Base-by-base conservation (phyloP, 768 basidiomycete genomes). In the Termitomyces titanicus region DNA sequence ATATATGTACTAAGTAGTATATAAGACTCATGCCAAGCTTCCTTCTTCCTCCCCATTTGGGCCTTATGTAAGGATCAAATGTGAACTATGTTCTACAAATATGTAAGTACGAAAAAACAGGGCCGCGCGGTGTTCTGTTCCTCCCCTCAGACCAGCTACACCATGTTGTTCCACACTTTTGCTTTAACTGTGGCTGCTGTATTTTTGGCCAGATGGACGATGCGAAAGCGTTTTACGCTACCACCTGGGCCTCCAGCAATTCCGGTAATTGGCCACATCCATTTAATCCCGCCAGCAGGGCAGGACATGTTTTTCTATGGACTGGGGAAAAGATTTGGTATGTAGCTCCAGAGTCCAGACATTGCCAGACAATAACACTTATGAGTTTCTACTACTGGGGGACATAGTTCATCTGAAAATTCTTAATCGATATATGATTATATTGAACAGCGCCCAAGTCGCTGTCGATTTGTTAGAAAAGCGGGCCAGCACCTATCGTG, bases 211-310 rank as follows among this genome's bases (percentile, higher is more conserved):
- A 44, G 25, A 27, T 4, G 29, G 9, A 29, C 29, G 5, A 9
- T 29, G 9, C 25, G 43, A 27, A 44, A 11, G 5, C n/a, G n/a
- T n/a, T n/a, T n/a, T n/a, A n/a, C n/a, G n/a, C 47, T 34, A 6
- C 72, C 73, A 9, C 73, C 72, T 18, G 66, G 74, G 2, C 74
- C 72, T 11, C 73, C 72, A 12, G 60, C 65, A 9, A 68, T 73
- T 39, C 70, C 72, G 3, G 25, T 76, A 31, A 64, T 74, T 17
- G 74, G 74, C 2, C 72, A 76, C 50, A 56, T 70, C 8, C 66
- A 70, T 5, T 47, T 66, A 10, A 68, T 76, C 25, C 74, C 73
- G 9, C 31, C 61, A 5, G 55, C 57, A 5, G 60, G 67, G 40
- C 60, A 62, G 40, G 63, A 66, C 2, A 54, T 65, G 2, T 60